Base-by-base conservation (phyloP, 1,284 basidiomycete species). In the Papiliotrema fonsecae region DNA sequence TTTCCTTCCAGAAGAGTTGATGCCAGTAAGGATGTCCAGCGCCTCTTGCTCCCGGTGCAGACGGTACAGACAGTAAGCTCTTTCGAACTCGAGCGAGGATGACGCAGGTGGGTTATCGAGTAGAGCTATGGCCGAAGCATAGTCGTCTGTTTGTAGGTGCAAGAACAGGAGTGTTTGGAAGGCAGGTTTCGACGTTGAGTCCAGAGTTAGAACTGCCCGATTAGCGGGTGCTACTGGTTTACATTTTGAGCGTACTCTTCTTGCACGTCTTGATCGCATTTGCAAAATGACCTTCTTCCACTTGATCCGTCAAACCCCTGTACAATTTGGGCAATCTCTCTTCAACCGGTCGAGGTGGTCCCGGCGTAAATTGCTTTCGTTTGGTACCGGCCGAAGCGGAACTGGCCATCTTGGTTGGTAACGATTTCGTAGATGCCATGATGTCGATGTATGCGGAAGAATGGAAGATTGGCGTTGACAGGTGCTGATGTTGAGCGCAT, bases 191-290 rank as follows among this genome's bases (percentile, higher is more conserved):
- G 89, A 87, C 6, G 73, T 68, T n/a, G 85, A 80, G 47, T 82
- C 77, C 25, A 89, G 71, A 16, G 78, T 75, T 35, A 90, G 77
- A 55, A 91, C 89, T 91, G 40, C 16, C 21, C 22, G 6, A n/a
- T 34, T 25, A 41, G 34, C 30, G 28, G 5, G 4, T 22, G 24
- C 18, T 26, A 28, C 30, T 10, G 14, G 16, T 18, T 11, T 9
- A 13, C 11, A 25, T 35, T 28, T 42, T 32, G 16, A 50, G 79
- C 82, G 57, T 62, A 87, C 88, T 86, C 76, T 88, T 88, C 74
- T 88, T 85, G 77, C 87, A 90, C 54, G 88, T 90, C 79, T 85
- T 88, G 65, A 88, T 79, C 26, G 87, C 87, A 67, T 86, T 88
- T 49, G 76, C 74, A 66, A 86, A 84, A 72, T 88, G 83, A 2